These are phyloP conservation scores for Eucalyptus viminalis DNA, from an alignment of 345 rosid genomes.

Conservation along the genomic window DNA sequence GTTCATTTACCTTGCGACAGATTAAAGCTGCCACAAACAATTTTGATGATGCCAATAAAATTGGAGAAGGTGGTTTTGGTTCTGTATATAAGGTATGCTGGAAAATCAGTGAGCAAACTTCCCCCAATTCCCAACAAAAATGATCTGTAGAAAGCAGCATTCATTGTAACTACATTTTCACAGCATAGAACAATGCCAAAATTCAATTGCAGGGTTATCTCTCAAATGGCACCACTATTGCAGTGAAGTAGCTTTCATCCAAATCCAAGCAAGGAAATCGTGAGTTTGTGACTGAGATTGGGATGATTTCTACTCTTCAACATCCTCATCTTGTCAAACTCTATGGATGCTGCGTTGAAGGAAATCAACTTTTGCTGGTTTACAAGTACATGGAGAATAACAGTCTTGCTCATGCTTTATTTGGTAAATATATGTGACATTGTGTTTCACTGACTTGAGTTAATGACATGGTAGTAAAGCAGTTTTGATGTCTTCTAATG, in stretches of 20 bases:
- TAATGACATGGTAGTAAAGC: background rate
- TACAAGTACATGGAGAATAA: constrained; percentile 14
- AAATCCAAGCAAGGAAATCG: constrained; percentile 48
- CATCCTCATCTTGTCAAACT: constrained; percentile 12
- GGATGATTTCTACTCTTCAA: constrained; percentile 6
- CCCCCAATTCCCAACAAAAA: background rate
- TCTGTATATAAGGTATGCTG: background rate
- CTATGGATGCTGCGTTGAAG: constrained; percentile 7
- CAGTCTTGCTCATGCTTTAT: constrained; percentile 1
- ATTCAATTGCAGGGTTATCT: background rate
- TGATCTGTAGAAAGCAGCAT: background rate
- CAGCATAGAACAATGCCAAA: background rate
- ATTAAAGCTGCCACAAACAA: constrained; percentile 5
- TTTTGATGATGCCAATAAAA: background rate
- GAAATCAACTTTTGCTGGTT: constrained; percentile 3
- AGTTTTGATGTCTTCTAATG: background rate
- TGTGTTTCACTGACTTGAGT: background rate
- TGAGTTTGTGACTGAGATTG: constrained; percentile 9
- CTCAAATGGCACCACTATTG: constrained; percentile 1
- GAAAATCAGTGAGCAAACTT: background rate
- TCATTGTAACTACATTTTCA: background rate
- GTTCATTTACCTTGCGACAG: constrained; percentile 2
- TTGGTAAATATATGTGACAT: background rate
- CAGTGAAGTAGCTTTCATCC: constrained; percentile 58
- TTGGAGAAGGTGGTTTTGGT: constrained; percentile 16